Evolutionary conservation across 2,329 filamentous ascomycete species (phyloP).

Genomic region (Colletotrichum sp.): DNA sequence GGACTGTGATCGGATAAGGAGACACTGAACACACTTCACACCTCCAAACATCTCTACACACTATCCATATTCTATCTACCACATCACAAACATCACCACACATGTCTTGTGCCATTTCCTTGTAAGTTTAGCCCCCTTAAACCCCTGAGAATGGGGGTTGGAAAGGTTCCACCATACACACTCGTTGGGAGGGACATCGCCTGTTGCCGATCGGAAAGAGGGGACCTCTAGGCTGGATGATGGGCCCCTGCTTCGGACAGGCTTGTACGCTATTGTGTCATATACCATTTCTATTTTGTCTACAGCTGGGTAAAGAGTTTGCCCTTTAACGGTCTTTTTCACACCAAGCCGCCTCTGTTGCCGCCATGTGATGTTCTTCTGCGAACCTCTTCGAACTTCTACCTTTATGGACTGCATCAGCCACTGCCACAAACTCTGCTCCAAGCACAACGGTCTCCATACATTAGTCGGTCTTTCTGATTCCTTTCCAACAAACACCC

Average conservation of each 20-base stretch:
- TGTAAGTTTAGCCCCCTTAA: slow-evolving; percentile 2
- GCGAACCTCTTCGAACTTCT: neutral
- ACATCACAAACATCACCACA: neutral
- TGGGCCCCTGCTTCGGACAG: neutral
- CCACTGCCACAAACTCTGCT: neutral
- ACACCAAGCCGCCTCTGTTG: neutral
- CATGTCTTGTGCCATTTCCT: neutral
- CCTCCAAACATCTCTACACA: neutral
- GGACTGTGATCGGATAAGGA: slow-evolving; percentile 29
- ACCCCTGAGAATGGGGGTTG: neutral
- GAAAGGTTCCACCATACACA: slow-evolving; percentile 1
- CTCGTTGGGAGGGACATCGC: slow-evolving; percentile 4
- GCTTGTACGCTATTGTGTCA: slow-evolving; percentile 11
- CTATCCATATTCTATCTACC: neutral
- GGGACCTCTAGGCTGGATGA: neutral
- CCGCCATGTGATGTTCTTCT: neutral
- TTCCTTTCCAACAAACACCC: neutral
- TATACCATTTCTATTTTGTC: slow-evolving; percentile 13
- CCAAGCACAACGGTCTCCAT: neutral
- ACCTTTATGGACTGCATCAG: neutral
- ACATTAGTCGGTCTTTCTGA: neutral
- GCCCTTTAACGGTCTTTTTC: neutral
- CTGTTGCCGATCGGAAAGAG: neutral
- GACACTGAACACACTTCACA: neutral
- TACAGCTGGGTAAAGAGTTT: neutral